Base-by-base conservation (phyloP, 495 filamentous ascomycete species). In the Rhypophila decipiens region DNA sequence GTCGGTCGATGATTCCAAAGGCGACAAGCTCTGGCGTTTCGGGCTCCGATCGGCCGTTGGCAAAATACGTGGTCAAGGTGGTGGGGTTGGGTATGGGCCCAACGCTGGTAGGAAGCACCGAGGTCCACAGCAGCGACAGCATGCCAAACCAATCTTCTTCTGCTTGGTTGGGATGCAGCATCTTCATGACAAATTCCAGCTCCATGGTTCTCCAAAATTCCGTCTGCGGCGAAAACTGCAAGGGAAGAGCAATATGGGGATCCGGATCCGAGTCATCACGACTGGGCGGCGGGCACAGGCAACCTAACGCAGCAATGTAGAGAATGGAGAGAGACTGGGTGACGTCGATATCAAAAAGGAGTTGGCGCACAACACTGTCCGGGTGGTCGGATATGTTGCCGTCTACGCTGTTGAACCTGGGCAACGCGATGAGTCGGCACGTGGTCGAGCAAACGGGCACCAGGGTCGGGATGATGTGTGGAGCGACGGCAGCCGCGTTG, bases 171-270 rank as follows among this genome's bases (percentile, higher is more conserved):
- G 65, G 64, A 13, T 60, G 68, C 2, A 76, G 60, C 44, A 72
- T 63, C 35, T 67, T 42, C 38, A 72, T 58, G 15, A 73, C 61
- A 42, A 74, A 73, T n/a, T 74, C 65, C 4, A 70, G 55, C n/a
- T 71, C 65, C 12, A 76, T 65, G 19, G 57, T 58, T 42, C 57
- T 59, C 72, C 72, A 76, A 43, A 74, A 73, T 24, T 65, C 43
- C 4, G 53, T 44, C 4, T 57, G 62, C 13, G 66, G 63, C 1
- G 59, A 53, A 1, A 43, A 41, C 4, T 52, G 29, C 1, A 58
- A 51, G 4, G 52, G 40, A 12, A 48, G 40, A 10, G 45, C 4
- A 2, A 39, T 24, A n/a, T n/a, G n/a, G n/a, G n/a, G n/a, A n/a
- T n/a, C n/a, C n/a, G n/a, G n/a, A 10, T 31, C 46, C 0, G 44